phyloP scores from a whole-genome alignment of 768 basidiomycete genomes.

The Tylopilus sp. region DNA sequence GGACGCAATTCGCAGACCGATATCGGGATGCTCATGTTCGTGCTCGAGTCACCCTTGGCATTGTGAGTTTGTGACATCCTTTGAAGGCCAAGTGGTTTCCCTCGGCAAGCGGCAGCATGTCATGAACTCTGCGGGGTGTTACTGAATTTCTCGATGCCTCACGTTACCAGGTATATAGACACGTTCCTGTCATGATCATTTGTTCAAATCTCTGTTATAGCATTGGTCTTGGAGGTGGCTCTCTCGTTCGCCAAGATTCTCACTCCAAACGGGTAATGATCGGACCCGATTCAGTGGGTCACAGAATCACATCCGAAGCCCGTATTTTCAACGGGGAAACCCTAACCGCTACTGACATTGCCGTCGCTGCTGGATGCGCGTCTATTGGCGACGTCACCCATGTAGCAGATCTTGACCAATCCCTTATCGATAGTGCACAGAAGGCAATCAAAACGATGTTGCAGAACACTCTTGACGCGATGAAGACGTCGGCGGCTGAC shows the following conservation, averaged over 20 bases:
- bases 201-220: slow-evolving; percentile 26
- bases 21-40: slow-evolving; percentile 52
- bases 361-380: slow-evolving; percentile 38
- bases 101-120: slow-evolving; percentile 59
- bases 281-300: slow-evolving; percentile 66
- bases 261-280: slow-evolving; percentile 41
- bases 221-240: slow-evolving; percentile 65
- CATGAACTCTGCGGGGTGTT: slow-evolving; percentile 59
- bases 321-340: slow-evolving; percentile 53
- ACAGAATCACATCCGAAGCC: slow-evolving; percentile 46
- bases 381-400: slow-evolving; percentile 30
- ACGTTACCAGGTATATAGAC: slow-evolving; percentile 38
- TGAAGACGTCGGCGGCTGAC: slow-evolving; percentile 62
- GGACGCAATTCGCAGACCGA: slow-evolving; percentile 38
- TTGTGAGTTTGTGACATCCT: slow-evolving; percentile 10
- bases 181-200: not conserved
- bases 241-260: slow-evolving; percentile 39
- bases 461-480: slow-evolving; percentile 51
- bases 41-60: slow-evolving; percentile 2
- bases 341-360: slow-evolving; percentile 61
- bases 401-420: slow-evolving; percentile 20
- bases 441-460: slow-evolving; percentile 40
- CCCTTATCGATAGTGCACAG: slow-evolving; percentile 34
- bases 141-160: slow-evolving; percentile 60
- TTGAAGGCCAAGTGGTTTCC: slow-evolving; percentile 50